phyloP scores from a whole-genome alignment of 1,139 yeast species.

The Scheffersomyces cryptocercus region DNA sequence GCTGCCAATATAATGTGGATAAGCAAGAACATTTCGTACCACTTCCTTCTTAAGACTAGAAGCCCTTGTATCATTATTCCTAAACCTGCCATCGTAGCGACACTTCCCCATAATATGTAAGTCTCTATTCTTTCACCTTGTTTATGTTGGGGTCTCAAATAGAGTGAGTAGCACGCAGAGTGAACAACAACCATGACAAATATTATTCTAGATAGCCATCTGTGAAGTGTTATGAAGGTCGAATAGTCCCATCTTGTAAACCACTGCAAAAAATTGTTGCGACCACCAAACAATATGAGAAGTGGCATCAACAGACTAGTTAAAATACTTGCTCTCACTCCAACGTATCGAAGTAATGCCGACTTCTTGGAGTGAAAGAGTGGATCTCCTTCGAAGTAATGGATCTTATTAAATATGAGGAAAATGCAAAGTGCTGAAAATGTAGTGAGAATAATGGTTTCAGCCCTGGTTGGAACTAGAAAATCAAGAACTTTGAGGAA shows the following conservation, averaged over 20 bases:
- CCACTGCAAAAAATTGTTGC: conserved; percentile 58
- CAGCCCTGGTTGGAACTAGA: conserved; percentile 66
- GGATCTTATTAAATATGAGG: conserved; percentile 16
- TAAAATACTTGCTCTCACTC: conserved; percentile 60
- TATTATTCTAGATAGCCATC: conserved; percentile 57
- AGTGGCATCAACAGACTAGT: conserved; percentile 55
- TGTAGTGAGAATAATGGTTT: conserved; percentile 37
- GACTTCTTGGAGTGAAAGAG: conserved; percentile 18
- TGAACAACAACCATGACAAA: conserved; percentile 42
- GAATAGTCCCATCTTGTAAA: conserved; percentile 63
- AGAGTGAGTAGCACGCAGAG: conserved; percentile 32
- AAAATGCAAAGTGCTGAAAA: not conserved
- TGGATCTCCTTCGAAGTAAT: conserved; percentile 29
- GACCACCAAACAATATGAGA: conserved; percentile 57
- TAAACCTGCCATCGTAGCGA: conserved; percentile 31
- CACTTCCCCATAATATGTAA: conserved; percentile 30
- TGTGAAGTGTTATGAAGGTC: conserved; percentile 57
- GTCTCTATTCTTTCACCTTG: conserved; percentile 7
- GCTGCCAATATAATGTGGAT: conserved; percentile 45
- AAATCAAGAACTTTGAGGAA: conserved; percentile 31
- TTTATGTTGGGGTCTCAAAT: conserved; percentile 2
- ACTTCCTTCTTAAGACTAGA: conserved; percentile 37
- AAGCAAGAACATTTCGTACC: conserved; percentile 45
- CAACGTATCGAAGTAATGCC: conserved; percentile 38
- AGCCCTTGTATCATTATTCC: conserved; percentile 38